Base-by-base conservation (phyloP, 768 basidiomycete species). In the Lactarius akahatsu region DNA sequence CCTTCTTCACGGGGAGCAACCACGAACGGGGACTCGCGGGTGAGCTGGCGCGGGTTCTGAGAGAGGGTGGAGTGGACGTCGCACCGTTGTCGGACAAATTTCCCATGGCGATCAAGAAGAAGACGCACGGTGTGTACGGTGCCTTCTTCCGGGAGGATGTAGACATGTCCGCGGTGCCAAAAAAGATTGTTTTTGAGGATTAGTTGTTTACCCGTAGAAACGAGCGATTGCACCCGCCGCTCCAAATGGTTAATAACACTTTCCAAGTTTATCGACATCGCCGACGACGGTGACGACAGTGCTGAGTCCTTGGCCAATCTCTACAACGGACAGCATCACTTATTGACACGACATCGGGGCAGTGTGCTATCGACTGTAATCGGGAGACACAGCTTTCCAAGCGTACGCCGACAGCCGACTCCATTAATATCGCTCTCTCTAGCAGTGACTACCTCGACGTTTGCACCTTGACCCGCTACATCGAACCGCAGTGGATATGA, bases 91-190 rank as follows among this genome's bases (percentile, higher is more conserved):
- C 88, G 65, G 85, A 86, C 65, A 87, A 88, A 72, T 98, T 97
- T 81, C 94, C 94, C 59, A 93, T 96, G 85, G 92, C 95, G 65
- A 94, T 98, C 79, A 97, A 96, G 82, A 98, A 98, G 83, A 93
- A 87, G 82, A 86, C 89, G 71, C 96, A 98, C 72, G 80, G 92
- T 23, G 89, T 85, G 50, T 98, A 97, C 71, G 96, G 96, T 5
- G 91, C 90, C 6, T 94, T 93, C 77, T 94, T 83, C 76, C 76
- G 89, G 63, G 86, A 91, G 70, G 86, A 88, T 69, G 86, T 87
- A 36, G 80, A 83, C 11, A 77, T 81, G 55, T 82, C 83, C 28
- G 82, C 82, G 26, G 85, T 80, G 1, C 86, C 90, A n/a, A 90
- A 85, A 11, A 91, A 90, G 80, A 92, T 92, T 69, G 87, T 86